Base-by-base conservation (phyloP, 1,284 basidiomycete genomes). In the Tremellales sp. region DNA sequence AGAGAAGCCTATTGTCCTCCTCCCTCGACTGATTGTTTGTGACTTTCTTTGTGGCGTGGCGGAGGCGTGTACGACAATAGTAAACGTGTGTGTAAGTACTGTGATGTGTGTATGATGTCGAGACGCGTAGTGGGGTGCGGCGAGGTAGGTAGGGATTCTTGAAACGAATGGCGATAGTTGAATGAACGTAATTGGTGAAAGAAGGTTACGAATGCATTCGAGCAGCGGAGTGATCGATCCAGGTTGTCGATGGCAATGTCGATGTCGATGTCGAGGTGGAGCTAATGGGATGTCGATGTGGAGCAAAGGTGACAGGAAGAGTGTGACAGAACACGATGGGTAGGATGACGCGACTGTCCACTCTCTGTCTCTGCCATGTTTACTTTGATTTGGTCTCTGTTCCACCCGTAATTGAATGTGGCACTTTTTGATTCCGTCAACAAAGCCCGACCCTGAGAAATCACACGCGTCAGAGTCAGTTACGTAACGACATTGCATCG, bases 331-430 rank as follows among this genome's bases (percentile, higher is more conserved):
- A 36, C 33, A 40, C 36, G 36, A 39, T 13, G 23, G 5, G 39
- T 10, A 40, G 39, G 8, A 33, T 40, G 39, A 40, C 39, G 39
- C 39, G 39, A 40, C 33, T 36, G 33, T n/a, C n/a, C n/a, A n/a
- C n/a, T n/a, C 33, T 15, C 13, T 36, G 15, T 15, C 33, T 36
- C 6, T 15, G 15, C 19, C 4, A 17, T 36, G 33, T 36, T 36
- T 36, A 36, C 33, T 17, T 36, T 15, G 5, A 15, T 36, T 4
- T 15, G 19, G 5, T 40, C 23, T 19, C 39, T 21, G 15, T 24
- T 23, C 29, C 8, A 33, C 29, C 8, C 8, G n/a, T 8, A 33
- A 40, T 12, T 40, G 4, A 40, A 19, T 40, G 39, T 40, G 39
- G 39, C 39, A 40, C 39, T 40, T 22, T 22, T 22, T 40, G 39